Evolutionary conservation across 2,329 filamentous ascomycete species (phyloP), one percentile per base, ranked within the genome.

Genomic region (Rhexocercosporidium sp.): DNA sequence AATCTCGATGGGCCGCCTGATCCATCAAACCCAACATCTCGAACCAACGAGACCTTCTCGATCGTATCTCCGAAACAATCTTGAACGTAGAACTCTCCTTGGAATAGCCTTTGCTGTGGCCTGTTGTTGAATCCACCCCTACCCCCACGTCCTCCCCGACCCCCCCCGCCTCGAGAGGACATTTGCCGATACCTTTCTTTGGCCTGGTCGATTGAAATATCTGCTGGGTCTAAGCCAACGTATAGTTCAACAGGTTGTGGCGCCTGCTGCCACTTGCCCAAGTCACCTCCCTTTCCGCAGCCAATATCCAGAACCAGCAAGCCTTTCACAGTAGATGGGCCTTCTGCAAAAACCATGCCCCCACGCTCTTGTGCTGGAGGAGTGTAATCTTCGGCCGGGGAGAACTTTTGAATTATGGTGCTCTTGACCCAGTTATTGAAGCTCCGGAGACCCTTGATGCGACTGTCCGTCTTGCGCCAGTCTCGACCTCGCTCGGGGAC

Each of bases 351-450:
- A 9, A 71, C 59, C 67, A 74, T 75, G 1, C 75, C 75, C 27
- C 84, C 85, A 62, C 81, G 77, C 75, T 88, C 85, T 69, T 84
- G 82, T 53, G 85, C 87, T 46, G 86, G 86, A 2, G 90, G 87
- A 0, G 86, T 82, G 72, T 90, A 90, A 68, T 92, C 89, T 78
- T 95, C 92, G 71, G 90, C 89, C 0, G 92, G 92, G 4, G 93
- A 93, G 81, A 97, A 98, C 78, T 97, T 97, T 78, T 98, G 94
- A 73, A 99, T 98, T 73, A 98, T 88, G 59, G 92, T 95, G 77
- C 93, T 97, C 84, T 99, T 99, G 81, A 99, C 88, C 96, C 96
- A 99, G 80, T 99, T 99, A 82, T 99, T 99, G 84, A 97, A 96
- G 72, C 92, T 93, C 62, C 96, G 89, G 62, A 99, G 83, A 0